Percentiles rank a stretch among this genome's conserved stretches.
These are phyloP conservation scores for Gracilaria domingensis DNA, from an alignment of 23 red algal species.

Conservation along the genomic window DNA sequence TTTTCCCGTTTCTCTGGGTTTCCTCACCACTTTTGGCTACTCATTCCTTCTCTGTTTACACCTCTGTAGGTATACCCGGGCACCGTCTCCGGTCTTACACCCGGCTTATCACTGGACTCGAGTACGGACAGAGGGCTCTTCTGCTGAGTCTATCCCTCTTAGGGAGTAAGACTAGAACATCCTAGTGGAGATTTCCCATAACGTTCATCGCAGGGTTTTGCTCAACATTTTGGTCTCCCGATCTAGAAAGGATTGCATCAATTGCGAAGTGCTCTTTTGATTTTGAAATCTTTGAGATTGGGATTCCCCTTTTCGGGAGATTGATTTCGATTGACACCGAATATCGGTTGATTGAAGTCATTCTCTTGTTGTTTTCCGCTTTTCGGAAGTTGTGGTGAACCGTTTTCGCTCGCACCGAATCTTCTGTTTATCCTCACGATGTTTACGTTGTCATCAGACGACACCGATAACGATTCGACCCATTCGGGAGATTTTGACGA, in stretches of 20 bases:
- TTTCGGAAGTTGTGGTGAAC: neutral
- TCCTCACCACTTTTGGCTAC: too few species aligned
- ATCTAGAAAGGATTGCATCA: neutral
- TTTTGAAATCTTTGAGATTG: neutral
- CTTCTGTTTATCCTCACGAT: neutral
- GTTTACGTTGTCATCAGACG: neutral
- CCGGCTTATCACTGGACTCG: too few species aligned
- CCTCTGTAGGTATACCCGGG: too few species aligned
- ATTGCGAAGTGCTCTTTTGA: neutral
- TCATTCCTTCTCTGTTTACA: too few species aligned
- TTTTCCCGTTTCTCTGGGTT: too few species aligned
- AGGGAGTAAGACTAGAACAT: neutral
- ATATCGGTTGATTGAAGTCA: neutral
- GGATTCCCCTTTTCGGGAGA: neutral
- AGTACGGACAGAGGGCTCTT: neutral
- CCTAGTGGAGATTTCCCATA: neutral
- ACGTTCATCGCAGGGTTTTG: neutral
- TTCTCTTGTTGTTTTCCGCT: neutral
- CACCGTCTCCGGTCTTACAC: too few species aligned
- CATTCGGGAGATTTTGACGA: neutral
- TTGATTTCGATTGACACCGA: neutral
- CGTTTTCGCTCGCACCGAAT: neutral
- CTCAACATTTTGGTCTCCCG: constrained; percentile 12
- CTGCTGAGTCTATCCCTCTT: neutral
- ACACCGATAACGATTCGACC: neutral